Conservation (phyloP, 345 rosid genomes). For the Ceriops zippeliana region DNA sequence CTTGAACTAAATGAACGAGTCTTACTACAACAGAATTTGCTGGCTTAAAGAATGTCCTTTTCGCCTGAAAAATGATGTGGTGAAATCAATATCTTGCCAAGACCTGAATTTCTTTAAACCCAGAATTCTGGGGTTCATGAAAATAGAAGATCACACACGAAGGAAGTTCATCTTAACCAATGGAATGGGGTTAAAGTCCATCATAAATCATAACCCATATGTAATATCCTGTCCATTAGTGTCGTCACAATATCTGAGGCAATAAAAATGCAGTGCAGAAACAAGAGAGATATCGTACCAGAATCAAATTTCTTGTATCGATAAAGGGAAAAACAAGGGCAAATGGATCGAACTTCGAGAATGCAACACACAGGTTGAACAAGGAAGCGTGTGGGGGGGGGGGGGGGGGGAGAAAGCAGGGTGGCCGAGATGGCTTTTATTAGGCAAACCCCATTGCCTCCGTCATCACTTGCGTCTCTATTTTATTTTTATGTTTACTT, state of each 20-base stretch:
- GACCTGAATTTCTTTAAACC: too few relatives aligned
- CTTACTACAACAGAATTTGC: too few relatives aligned
- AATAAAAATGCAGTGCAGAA: slow-evolving; percentile 1
- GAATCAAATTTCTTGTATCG: slow-evolving; percentile 9
- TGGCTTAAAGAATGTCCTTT: too few relatives aligned
- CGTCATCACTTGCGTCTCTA: background rate
- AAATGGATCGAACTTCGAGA: background rate
- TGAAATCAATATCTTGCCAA: too few relatives aligned
- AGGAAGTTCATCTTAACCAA: too few relatives aligned
- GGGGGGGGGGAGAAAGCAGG: slow-evolving; percentile 31
- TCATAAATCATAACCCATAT: slow-evolving; percentile 9
- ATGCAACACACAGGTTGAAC: slow-evolving; percentile 4
- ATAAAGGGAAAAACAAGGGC: background rate
- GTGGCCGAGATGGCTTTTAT: slow-evolving; percentile 24
- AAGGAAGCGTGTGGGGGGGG: background rate
- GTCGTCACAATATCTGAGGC: too few relatives aligned
- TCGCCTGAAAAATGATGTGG: too few relatives aligned
- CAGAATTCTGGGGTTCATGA: too few relatives aligned
- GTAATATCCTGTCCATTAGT: background rate
- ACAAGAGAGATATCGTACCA: slow-evolving; percentile 25
- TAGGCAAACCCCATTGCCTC: slow-evolving; percentile 23
- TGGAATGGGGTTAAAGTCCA: background rate
- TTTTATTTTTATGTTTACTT: background rate
- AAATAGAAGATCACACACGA: too few relatives aligned
- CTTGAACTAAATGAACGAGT: too few relatives aligned